These are phyloP conservation scores for Craterostigma plantagineum DNA, from an alignment of 257 asterid species.

Conservation along the genomic window DNA sequence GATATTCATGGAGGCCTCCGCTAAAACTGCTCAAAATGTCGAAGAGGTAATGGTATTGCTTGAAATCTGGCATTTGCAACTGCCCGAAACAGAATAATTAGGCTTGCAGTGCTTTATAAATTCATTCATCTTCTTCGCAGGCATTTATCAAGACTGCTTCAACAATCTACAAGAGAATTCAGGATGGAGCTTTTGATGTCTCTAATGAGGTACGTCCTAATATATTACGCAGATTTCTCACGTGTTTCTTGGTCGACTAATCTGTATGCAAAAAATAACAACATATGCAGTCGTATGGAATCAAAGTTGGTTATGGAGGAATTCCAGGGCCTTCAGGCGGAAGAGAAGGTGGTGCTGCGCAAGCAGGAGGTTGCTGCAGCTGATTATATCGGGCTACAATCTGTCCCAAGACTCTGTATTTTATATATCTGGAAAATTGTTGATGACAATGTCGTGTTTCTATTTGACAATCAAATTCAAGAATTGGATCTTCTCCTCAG, in stretches of 20 bases:
- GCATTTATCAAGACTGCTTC: slow-evolving; percentile 79
- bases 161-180: slow-evolving; percentile 81
- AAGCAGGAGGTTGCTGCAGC: slow-evolving; percentile 84
- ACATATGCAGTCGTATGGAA: slow-evolving; percentile 79
- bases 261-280: no score
- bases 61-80: background rate
- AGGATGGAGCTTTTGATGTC: slow-evolving; percentile 88
- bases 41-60: slow-evolving; percentile 32
- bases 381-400: slow-evolving; percentile 10
- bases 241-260: slow-evolving; percentile 3
- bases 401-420: no score
- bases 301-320: slow-evolving; percentile 80
- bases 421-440: no score
- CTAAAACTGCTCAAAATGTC: slow-evolving; percentile 50
- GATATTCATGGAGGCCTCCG: slow-evolving; percentile 60
- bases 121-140: slow-evolving; percentile 22
- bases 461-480: no score
- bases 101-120: background rate
- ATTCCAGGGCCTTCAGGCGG: slow-evolving; percentile 68
- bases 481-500: background rate
- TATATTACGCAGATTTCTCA: slow-evolving; percentile 4
- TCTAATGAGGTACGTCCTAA: slow-evolving; percentile 64
- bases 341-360: slow-evolving; percentile 55
- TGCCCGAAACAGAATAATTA: background rate
- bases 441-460: no score